Percentiles rank a stretch among this genome's conserved stretches.
phyloP scores from a whole-genome alignment of 176 grass and related monocot genomes.

The Avena sativa region DNA sequence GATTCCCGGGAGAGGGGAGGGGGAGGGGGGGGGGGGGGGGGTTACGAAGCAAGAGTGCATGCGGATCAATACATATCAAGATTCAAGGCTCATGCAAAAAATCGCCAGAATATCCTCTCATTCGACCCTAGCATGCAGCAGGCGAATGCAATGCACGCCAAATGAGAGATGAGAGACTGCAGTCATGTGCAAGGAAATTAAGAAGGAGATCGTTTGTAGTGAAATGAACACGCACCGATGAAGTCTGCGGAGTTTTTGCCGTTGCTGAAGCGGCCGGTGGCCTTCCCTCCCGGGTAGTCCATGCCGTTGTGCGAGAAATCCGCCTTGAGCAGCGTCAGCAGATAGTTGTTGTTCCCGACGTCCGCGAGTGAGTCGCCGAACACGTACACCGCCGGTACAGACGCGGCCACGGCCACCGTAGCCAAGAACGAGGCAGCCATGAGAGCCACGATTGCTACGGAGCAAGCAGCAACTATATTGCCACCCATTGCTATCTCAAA shows the following conservation, averaged over 20 bases:
- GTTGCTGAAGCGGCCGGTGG: slow-evolving; percentile 91
- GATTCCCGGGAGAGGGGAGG: too few relatives aligned
- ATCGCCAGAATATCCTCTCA: neutral
- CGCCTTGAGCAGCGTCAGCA: slow-evolving; percentile 75
- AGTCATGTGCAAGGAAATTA: neutral
- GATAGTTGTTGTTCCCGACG: slow-evolving; percentile 89
- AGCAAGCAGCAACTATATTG: neutral
- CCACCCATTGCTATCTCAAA: slow-evolving; percentile 11
- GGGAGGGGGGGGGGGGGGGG: too few relatives aligned
- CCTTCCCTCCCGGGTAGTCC: slow-evolving; percentile 68
- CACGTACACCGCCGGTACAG: slow-evolving; percentile 73
- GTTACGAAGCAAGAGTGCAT: too few relatives aligned
- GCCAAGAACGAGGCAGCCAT: neutral
- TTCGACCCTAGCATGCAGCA: neutral
- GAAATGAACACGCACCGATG: slow-evolving; percentile 48
- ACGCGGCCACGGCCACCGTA: neutral
- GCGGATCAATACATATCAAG: neutral
- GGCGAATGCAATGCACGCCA: neutral
- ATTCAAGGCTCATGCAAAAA: neutral
- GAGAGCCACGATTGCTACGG: neutral
- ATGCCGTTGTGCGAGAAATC: slow-evolving; percentile 90
- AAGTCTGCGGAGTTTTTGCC: slow-evolving; percentile 87
- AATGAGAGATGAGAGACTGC: neutral
- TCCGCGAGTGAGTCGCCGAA: slow-evolving; percentile 89
- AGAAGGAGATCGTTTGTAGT: neutral